Evolutionary conservation across 768 basidiomycete genomes (phyloP), one percentile per base, ranked within the genome.

Genomic region (Termitomyces eurrhizus): DNA sequence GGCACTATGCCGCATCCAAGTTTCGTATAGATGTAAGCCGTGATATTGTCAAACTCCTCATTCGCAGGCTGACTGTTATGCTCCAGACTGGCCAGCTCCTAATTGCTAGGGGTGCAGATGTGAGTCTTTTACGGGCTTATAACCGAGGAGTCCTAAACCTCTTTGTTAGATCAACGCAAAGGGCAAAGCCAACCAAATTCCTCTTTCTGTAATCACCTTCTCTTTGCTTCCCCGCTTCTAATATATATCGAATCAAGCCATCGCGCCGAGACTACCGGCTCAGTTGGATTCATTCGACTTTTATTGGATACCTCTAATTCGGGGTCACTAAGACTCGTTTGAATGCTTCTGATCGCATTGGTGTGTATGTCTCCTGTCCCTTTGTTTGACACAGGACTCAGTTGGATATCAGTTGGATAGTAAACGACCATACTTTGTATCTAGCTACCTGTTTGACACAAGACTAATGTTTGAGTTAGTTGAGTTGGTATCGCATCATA

Each of bases 231-330:
- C 66, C 59, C 66, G 65, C 65, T 66, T 57, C 62, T 65, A 62
- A 62, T 52, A 49, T 37, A 26, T 12, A 56, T 46, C 54, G 57
- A 57, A 64, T 58, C 44, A 64, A 95, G 93, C 55, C 97, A 99
- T 75, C 90, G 97, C 62, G 97, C 97, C 51, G 93, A 95, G 12
- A 95, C 97, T 7, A 98, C 92, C 14, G 97, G 97, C 36, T 93
- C 94, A 26, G 85, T 86, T 11, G 92, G 92, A 7, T 96, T 98
- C 72, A 84, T 98, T 58, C 83, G 82, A 33, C 78, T 99, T 46
- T 81, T 99, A n/a, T 72, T 98, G 55, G 83, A 90, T 62, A 89
- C 93, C 5, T 90, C 92, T n/a, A 84, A 83, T 67, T 86, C 85
- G 39, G 62, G 12, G 78, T 82, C 60, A 77, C 79, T 56, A 94